Base-by-base conservation (phyloP, 2,329 filamentous ascomycete genomes). In the Bipolaris gigantea region DNA sequence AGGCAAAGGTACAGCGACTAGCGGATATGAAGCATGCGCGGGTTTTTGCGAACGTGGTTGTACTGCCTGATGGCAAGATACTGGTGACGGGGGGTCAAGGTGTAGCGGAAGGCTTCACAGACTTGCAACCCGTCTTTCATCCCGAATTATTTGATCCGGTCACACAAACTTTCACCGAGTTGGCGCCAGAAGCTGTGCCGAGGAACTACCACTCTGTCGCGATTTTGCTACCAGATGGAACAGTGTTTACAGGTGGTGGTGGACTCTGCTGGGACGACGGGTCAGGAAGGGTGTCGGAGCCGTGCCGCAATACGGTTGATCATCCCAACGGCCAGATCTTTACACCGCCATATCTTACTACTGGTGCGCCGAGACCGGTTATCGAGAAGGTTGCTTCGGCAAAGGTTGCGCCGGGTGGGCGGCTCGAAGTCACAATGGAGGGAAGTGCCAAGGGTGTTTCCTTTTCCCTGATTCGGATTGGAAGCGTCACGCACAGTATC, bases 321-420 rank as follows among this genome's bases (percentile, higher is more conserved):
- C 60, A 65, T 34, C 48, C 58, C 16, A 80, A 85, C 56, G 80
- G 66, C 10, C 77, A 85, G 65, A 78, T 85, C 52, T 85, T 78
- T 64, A 77, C 73, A 6, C 83, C 83, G 1, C 76, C 79, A 0
- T 85, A 85, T 52, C 78, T 85, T 0, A 79, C 80, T 55, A 77
- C 59, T 13, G 54, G 53, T 4, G 54, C 52, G 13, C 27, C 51
- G 3, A 48, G 61, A 15, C 63, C 62, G 9, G 40, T 61, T 21
- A 65, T 65, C 33, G 46, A 52, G 5, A 46, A 51, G 2, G 6
- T 61, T 11, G 46, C 30, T 5, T 43, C 39, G n/a, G 40, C 38
- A 4, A 50, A 46, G 1, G 50, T 61, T 3, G 48, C 47, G 11
- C 52, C 53, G 1, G 64, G 64, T 1, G 55, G 57, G n/a, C 53